Base-by-base conservation (phyloP, 306 rosid genomes). In the Citrullus mucosospermus region DNA sequence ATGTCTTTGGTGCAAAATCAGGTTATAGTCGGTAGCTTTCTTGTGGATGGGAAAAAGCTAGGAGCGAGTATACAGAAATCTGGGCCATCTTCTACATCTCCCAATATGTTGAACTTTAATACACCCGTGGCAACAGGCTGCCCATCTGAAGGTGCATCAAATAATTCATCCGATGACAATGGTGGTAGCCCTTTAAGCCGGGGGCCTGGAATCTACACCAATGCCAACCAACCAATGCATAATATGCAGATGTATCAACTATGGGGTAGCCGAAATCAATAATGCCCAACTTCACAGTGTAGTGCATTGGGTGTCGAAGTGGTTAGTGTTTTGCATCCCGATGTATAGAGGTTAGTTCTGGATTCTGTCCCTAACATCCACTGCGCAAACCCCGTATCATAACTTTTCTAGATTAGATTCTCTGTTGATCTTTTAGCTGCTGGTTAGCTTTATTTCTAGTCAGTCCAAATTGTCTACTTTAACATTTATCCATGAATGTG, bases 1-100 rank as follows among this genome's bases (percentile, higher is more conserved):
- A 74, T 34, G 62, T 54, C 25, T 51, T 66, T 51, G 17, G 38
- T 74, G 30, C 50, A 74, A 30, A 54, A 78, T 34, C 93, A 95
- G 97, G 89, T 92, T 62, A 83, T 90, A 39, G 87, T 91, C 76
- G 97, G 93, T 59, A 86, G 96, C 86, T 92, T 92, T 77, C 72
- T 88, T 39, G 85, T 63, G 51, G 93, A 88, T 7, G 89, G 86
- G 59, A 91, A 87, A 80, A 90, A 86, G 80, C 67, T 84, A 0
- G 80, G 82, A 89, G 66, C 92, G 12, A 85, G 48, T 53, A 62
- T 82, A 48, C 43, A 17, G 80, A 88, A 87, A 78, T 86, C 90
- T 0, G 90, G 88, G 51, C 78, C 83, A 3, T 80, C 96, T 53
- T 78, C 93, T 7, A 57, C 91, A 8, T 78, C 86, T 28, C 77